Percentiles rank a stretch among this genome's conserved stretches.
Evolutionary conservation across 805 yeast genomes (phyloP).

Genomic region (Suhomyces canberraensis): DNA sequence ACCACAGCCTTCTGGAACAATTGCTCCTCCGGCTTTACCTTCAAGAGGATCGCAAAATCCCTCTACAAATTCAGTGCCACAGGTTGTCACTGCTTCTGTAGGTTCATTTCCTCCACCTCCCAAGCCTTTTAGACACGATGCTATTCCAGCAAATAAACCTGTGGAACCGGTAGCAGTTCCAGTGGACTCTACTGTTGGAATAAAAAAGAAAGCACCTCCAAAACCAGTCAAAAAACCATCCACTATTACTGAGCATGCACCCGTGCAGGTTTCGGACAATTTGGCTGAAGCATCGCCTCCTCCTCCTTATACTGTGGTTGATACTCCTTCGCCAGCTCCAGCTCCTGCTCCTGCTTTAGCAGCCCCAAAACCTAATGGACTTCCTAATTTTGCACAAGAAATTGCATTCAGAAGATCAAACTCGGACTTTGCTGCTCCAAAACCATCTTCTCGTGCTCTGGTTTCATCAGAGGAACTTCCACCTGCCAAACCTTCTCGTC

Average conservation of each 20-base stretch:
- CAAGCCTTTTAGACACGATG: slow-evolving; percentile 6
- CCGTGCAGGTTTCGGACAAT: no score
- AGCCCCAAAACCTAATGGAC: not conserved
- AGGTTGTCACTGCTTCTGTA: not conserved
- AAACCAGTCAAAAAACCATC: slow-evolving; percentile 37
- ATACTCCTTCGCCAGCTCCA: not conserved
- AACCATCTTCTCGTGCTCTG: not conserved
- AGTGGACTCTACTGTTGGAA: no score
- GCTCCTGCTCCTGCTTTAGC: not conserved
- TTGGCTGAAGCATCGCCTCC: slow-evolving; percentile 14
- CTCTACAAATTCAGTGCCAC: not conserved
- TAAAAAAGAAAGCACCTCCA: slow-evolving; percentile 34
- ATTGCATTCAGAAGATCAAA: slow-evolving; percentile 15
- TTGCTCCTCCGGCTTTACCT: not conserved
- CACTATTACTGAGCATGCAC: not conserved
- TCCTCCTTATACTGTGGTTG: slow-evolving; percentile 19
- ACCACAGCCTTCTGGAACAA: not conserved
- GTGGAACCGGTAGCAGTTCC: no score
- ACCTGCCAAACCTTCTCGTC: slow-evolving; percentile 1
- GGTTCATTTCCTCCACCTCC: slow-evolving; percentile 16
- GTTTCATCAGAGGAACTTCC: not conserved
- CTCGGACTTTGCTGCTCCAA: not conserved
- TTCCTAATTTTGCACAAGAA: slow-evolving; percentile 28
- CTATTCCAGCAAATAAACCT: no score
- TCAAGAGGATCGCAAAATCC: not conserved